Conservation (phyloP, 495 filamentous ascomycete species). For the Aspergillus baeticus region DNA sequence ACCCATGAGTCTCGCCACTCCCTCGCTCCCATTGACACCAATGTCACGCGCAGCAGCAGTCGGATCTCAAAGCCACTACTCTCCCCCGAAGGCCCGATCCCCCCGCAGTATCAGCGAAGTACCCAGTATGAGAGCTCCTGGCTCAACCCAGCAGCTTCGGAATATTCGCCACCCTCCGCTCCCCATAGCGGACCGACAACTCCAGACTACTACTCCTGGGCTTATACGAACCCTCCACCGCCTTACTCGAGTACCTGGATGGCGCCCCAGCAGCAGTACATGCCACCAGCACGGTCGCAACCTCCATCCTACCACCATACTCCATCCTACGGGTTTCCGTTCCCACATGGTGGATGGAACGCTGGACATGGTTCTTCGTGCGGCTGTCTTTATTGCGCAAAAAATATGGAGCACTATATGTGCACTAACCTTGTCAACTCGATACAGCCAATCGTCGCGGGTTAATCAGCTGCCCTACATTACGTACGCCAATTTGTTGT, state of each 20-base stretch:
- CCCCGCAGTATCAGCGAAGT: constrained; percentile 51
- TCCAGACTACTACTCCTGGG: constrained; percentile 58
- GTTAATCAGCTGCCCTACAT: constrained; percentile 21
- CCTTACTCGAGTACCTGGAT: constrained; percentile 43
- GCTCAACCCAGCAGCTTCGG: constrained; percentile 49
- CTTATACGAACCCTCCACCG: constrained; percentile 53
- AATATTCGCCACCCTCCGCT: constrained; percentile 68
- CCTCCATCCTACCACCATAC: constrained; percentile 53
- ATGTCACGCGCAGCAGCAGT: constrained; percentile 49
- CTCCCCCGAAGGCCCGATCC: constrained; percentile 49
- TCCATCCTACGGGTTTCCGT: constrained; percentile 52
- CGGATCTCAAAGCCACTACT: constrained; percentile 46
- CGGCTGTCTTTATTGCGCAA: constrained; percentile 64
- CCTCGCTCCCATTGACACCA: constrained; percentile 71
- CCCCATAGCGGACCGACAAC: constrained; percentile 66
- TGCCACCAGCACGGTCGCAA: constrained; percentile 44
- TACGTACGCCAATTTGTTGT: constrained; percentile 7
- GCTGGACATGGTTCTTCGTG: constrained; percentile 62
- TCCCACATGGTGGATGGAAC: constrained; percentile 57
- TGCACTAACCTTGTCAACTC: constrained; percentile 57
- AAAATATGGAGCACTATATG: constrained; percentile 64
- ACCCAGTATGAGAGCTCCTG: constrained; percentile 52
- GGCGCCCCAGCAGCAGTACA: constrained; percentile 47
- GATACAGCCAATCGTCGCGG: constrained; percentile 55
- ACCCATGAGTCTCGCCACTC: constrained; percentile 53